These are phyloP conservation scores for Zostera marina DNA, from an alignment of 116 monocot species.

Conservation along the genomic window DNA sequence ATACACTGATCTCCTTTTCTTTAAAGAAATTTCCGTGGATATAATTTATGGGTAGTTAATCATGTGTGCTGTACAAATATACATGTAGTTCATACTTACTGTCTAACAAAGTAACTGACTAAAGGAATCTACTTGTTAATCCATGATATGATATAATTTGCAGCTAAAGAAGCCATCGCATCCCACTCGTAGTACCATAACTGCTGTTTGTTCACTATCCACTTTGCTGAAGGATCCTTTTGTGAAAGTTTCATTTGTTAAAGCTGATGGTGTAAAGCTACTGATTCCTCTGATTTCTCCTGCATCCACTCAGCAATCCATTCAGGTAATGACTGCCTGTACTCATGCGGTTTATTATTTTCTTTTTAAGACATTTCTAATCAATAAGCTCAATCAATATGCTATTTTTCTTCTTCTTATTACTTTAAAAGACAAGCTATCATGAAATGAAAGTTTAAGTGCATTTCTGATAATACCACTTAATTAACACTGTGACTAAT, in stretches of 20 bases:
- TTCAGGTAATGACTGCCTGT: conserved; percentile 36
- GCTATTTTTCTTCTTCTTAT: not conserved
- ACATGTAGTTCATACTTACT: not conserved
- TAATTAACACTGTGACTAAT: no score
- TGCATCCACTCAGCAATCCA: conserved; percentile 92
- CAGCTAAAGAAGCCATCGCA: conserved; percentile 83
- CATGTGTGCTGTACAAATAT: not conserved
- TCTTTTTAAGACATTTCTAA: not conserved
- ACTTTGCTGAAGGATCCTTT: conserved; percentile 56
- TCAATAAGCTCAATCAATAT: not conserved
- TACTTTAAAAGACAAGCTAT: not conserved
- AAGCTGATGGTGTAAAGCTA: conserved; percentile 75
- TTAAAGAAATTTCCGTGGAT: no score
- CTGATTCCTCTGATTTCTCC: conserved; percentile 82
- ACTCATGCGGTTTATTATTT: not conserved
- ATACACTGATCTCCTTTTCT: no score
- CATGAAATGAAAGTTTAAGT: not conserved
- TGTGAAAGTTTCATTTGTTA: conserved; percentile 67
- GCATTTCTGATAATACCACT: not conserved
- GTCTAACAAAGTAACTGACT: not conserved
- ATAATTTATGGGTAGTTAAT: not conserved
- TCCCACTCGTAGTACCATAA: conserved; percentile 48
- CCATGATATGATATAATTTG: not conserved
- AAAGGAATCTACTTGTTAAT: not conserved
- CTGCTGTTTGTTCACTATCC: conserved; percentile 50